Conservation (phyloP, 2,329 filamentous ascomycete genomes). For the Monosporascus ibericus region DNA sequence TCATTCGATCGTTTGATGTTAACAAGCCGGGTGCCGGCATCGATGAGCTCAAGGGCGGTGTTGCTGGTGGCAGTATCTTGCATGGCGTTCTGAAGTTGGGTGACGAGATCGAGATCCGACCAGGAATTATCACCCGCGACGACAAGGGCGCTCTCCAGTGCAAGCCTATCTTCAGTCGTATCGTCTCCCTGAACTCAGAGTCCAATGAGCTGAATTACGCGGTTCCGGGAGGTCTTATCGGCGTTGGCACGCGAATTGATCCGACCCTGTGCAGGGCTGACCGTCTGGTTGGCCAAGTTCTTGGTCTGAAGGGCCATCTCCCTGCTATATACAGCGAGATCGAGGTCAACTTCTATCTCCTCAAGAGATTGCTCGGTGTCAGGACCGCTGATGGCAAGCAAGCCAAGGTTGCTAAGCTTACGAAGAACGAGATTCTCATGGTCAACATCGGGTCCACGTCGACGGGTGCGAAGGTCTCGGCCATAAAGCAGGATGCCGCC, state of each 20-base stretch:
- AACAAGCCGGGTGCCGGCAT: conserved; percentile 99
- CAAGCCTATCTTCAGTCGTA: conserved; percentile 92
- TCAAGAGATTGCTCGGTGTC: conserved; percentile 89
- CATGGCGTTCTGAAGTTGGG: conserved; percentile 95
- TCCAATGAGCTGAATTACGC: conserved; percentile 98
- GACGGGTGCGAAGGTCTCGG: conserved; percentile 93
- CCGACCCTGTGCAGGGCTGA: conserved; percentile 97
- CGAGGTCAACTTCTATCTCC: conserved; percentile 98
- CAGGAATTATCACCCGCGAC: conserved; percentile 96
- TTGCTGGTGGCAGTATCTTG: conserved; percentile 93
- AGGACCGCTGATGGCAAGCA: conserved; percentile 98
- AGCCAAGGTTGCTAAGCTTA: conserved; percentile 95
- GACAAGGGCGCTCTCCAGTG: conserved; percentile 91
- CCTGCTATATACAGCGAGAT: conserved; percentile 98
- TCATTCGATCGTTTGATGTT: conserved; percentile 98
- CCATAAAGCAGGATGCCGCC: conserved; percentile 95
- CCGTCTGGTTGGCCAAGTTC: conserved; percentile 95
- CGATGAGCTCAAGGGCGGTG: conserved; percentile 95
- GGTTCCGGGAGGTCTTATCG: conserved; percentile 93
- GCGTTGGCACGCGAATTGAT: conserved; percentile 96
- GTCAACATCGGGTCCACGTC: conserved; percentile 98
- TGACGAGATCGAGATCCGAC: conserved; percentile 97
- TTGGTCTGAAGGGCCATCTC: conserved; percentile 87
- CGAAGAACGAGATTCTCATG: conserved; percentile 99
- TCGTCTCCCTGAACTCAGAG: conserved; percentile 93